phyloP scores from a whole-genome alignment of 108 stramenopile species.

The Discostella pseudostelligera region DNA sequence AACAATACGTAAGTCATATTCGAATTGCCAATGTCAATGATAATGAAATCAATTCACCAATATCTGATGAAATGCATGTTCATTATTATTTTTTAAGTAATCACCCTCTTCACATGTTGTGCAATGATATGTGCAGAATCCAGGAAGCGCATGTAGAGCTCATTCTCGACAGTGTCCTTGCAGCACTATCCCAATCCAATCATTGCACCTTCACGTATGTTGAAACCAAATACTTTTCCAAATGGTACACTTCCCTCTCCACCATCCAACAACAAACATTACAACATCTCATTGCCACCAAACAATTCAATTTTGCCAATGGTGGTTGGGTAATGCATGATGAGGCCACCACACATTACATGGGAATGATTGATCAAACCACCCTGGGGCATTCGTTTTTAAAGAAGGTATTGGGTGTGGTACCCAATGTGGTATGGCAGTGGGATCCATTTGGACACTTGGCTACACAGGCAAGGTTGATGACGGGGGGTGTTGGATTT shows the following conservation, averaged over 20 bases:
- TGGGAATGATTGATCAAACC: constrained; percentile 97
- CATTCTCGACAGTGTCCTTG: constrained; percentile 79
- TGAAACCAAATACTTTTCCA: constrained; percentile 90
- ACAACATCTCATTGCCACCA: constrained; percentile 59
- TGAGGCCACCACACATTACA: constrained; percentile 90
- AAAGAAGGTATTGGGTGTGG: constrained; percentile 69
- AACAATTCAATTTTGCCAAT: constrained; percentile 88
- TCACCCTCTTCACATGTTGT: no score
- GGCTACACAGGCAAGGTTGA: constrained; percentile 83
- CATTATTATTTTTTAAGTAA: no score
- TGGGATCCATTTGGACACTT: constrained; percentile 98
- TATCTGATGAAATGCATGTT: no score
- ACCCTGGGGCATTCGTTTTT: constrained; percentile 92
- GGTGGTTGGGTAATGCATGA: constrained; percentile 99
- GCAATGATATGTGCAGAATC: constrained; percentile 58
- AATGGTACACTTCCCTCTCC: constrained; percentile 90
- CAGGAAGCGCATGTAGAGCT: constrained; percentile 77
- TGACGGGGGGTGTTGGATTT: constrained; percentile 82
- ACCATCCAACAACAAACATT: constrained; percentile 43
- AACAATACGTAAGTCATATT: constrained; percentile 65
- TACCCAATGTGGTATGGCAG: constrained; percentile 94
- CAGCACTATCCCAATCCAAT: constrained; percentile 51
- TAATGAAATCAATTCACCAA: no score
- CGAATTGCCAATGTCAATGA: no score
- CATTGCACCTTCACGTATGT: constrained; percentile 92